Percentiles rank a stretch among this genome's conserved stretches.
phyloP scores from a whole-genome alignment of 2,329 filamentous ascomycete genomes.

The Nothopassalora personata region DNA sequence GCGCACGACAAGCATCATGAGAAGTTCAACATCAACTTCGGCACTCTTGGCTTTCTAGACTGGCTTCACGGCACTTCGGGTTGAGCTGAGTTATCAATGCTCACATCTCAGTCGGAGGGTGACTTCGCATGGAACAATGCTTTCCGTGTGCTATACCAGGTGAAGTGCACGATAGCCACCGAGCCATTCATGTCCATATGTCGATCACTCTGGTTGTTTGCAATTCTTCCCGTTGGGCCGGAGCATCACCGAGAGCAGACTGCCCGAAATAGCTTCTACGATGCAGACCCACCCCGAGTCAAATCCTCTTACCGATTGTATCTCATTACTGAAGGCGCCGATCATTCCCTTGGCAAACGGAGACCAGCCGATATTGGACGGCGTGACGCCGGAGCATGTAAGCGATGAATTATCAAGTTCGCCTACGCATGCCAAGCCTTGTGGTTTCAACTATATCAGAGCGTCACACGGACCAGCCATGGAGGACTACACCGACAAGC shows the following conservation, averaged over 20 bases:
- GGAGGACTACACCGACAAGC: background rate
- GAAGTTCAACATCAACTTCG: constrained; percentile 4
- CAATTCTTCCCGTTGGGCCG: background rate
- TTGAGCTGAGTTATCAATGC: too few species aligned
- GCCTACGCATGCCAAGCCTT: background rate
- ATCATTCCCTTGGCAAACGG: background rate
- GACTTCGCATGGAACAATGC: background rate
- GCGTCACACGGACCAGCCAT: background rate
- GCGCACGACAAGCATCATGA: constrained; percentile 9
- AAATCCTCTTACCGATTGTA: background rate
- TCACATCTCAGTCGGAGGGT: background rate
- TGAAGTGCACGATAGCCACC: background rate
- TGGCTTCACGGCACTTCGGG: constrained; percentile 2
- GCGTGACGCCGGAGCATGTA: background rate
- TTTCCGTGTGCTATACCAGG: background rate
- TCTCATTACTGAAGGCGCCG: background rate
- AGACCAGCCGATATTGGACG: background rate
- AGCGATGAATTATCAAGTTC: background rate
- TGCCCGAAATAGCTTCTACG: background rate
- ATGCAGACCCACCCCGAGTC: background rate
- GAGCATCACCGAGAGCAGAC: background rate
- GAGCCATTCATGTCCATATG: background rate
- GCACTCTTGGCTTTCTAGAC: constrained; percentile 6
- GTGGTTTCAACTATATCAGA: background rate
- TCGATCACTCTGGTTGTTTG: background rate